phyloP scores from a whole-genome alignment of 257 asterid species.

The Parsonsia alboflavescens region DNA sequence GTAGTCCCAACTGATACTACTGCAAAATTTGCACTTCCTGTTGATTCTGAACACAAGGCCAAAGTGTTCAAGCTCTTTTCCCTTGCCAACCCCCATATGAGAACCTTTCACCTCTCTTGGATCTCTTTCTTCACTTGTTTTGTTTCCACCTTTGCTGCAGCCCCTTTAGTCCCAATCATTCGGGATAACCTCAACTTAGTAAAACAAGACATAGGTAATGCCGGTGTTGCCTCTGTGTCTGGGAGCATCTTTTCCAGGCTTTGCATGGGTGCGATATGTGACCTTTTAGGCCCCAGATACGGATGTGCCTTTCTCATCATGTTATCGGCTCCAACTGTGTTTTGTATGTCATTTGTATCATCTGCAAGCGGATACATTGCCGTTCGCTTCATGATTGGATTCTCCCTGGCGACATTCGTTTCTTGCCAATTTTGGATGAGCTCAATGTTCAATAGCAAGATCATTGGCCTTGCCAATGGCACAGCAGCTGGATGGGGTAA shows the following conservation, averaged over 20 bases:
- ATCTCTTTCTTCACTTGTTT: slow-evolving; percentile 54
- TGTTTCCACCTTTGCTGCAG: slow-evolving; percentile 54
- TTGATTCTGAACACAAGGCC: slow-evolving; percentile 62
- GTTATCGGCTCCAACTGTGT: slow-evolving; percentile 51
- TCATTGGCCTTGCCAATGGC: slow-evolving; percentile 52
- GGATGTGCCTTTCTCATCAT: slow-evolving; percentile 52
- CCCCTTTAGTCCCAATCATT: slow-evolving; percentile 56
- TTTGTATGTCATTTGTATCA: slow-evolving; percentile 46
- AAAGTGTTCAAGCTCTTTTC: slow-evolving; percentile 46
- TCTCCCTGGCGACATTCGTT: slow-evolving; percentile 56
- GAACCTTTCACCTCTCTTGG: slow-evolving; percentile 62
- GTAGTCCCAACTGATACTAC: slow-evolving; percentile 41
- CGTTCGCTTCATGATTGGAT: slow-evolving; percentile 60
- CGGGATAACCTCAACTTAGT: slow-evolving; percentile 47
- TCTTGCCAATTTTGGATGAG: slow-evolving; percentile 68
- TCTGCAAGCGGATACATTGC: slow-evolving; percentile 34
- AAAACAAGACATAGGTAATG: slow-evolving; percentile 46
- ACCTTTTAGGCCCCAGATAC: slow-evolving; percentile 48
- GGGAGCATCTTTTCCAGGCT: slow-evolving; percentile 65
- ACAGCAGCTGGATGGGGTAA: slow-evolving; percentile 72
- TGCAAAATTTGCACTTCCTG: slow-evolving; percentile 46
- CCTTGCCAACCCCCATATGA: slow-evolving; percentile 49
- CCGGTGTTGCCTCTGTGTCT: slow-evolving; percentile 59
- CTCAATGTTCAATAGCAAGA: slow-evolving; percentile 46
- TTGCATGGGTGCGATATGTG: slow-evolving; percentile 54